phyloP scores from a whole-genome alignment of 768 basidiomycete genomes.

The Guyanaporus albipodus region DNA sequence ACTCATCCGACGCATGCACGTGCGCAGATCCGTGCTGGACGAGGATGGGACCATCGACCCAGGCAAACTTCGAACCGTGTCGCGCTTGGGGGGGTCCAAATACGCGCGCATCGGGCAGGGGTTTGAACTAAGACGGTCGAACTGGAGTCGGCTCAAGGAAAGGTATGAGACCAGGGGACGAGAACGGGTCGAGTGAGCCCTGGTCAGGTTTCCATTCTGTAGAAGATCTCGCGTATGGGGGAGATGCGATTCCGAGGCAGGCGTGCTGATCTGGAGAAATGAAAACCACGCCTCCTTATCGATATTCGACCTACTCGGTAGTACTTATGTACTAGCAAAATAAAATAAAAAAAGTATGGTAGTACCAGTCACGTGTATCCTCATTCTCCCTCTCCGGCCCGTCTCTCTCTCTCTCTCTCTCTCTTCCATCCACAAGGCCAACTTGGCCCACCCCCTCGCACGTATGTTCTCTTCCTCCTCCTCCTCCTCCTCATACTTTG shows the following conservation, averaged over 20 bases:
- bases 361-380: conserved; percentile 21
- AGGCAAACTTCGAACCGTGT: conserved; percentile 44
- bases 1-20: conserved; percentile 50
- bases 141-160: conserved; percentile 32
- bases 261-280: conserved; percentile 28
- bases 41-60: conserved; percentile 44
- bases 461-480: too few relatives aligned
- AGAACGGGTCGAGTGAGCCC: conserved; percentile 5
- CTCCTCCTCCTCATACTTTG: too few relatives aligned
- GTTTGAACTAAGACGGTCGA: conserved; percentile 42
- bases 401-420: neutral
- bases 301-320: conserved; percentile 15
- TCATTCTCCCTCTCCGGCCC: conserved; percentile 8
- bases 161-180: conserved; percentile 6
- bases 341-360: conserved; percentile 13
- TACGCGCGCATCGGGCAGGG: conserved; percentile 48
- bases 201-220: conserved; percentile 20
- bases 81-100: conserved; percentile 46
- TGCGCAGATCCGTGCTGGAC: conserved; percentile 45
- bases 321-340: too few relatives aligned
- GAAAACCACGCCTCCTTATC: conserved; percentile 30
- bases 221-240: conserved; percentile 15
- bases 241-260: conserved; percentile 19
- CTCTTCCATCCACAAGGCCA: neutral
- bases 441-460: too few relatives aligned